Conservation (phyloP, 192 early-diverging fungal species). For the Linnemannia exigua region DNA sequence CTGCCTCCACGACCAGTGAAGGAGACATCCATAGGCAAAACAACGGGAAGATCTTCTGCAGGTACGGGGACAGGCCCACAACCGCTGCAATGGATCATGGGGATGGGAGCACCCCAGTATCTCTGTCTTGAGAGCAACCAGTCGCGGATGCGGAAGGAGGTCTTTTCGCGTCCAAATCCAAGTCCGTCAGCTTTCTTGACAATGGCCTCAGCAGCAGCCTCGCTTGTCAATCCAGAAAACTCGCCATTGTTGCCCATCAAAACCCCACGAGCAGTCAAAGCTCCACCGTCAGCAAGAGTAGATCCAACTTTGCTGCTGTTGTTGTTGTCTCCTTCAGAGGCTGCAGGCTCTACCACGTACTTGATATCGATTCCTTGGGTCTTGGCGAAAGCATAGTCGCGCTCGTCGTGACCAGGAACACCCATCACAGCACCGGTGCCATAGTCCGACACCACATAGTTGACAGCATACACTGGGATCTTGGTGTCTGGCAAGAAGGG, state of each 20-base stretch:
- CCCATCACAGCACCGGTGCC: constrained; percentile 90
- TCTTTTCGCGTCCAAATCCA: constrained; percentile 64
- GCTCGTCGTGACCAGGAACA: constrained; percentile 85
- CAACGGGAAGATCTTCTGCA: constrained; percentile 81
- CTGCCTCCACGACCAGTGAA: constrained; percentile 79
- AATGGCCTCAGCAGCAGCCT: constrained; percentile 69
- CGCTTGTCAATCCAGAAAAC: constrained; percentile 73
- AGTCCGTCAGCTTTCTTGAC: constrained; percentile 58
- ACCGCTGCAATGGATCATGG: constrained; percentile 87
- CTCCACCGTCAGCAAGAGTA: background rate
- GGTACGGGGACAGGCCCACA: constrained; percentile 93
- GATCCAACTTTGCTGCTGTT: no score
- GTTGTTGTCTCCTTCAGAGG: background rate
- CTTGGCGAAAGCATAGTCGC: constrained; percentile 79
- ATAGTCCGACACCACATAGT: constrained; percentile 83
- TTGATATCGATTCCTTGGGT: constrained; percentile 64
- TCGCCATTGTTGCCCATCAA: constrained; percentile 67
- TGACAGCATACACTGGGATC: constrained; percentile 80
- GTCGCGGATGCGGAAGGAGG: constrained; percentile 88
- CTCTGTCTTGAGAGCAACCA: constrained; percentile 97
- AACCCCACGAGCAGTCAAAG: constrained; percentile 70
- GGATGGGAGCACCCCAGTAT: constrained; percentile 98
- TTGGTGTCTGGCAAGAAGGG: constrained; percentile 66
- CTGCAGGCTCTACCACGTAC: constrained; percentile 63
- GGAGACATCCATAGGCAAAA: constrained; percentile 70